These are phyloP conservation scores for Maudiozyma barnettii DNA, from an alignment of 805 yeast genomes.

Conservation along the genomic window DNA sequence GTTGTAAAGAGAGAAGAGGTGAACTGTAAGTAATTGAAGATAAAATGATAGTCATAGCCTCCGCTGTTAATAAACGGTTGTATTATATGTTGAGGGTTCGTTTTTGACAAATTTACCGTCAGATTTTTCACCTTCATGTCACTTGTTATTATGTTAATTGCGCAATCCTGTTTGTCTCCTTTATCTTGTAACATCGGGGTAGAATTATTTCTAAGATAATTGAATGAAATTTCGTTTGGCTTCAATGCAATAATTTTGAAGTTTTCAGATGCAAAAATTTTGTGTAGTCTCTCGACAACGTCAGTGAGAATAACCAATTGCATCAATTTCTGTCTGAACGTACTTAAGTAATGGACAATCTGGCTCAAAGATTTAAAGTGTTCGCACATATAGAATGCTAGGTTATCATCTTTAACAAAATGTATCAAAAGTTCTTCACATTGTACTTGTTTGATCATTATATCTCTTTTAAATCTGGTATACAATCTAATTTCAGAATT, in stretches of 20 bases:
- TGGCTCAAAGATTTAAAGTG: conserved; percentile 19
- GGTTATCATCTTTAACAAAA: conserved; percentile 18
- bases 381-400: conserved; percentile 24
- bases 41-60: conserved; percentile 25
- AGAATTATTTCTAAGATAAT: conserved; percentile 20
- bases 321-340: conserved; percentile 26
- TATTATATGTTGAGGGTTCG: conserved; percentile 28
- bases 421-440: conserved; percentile 24
- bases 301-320: conserved; percentile 28
- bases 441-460: conserved; percentile 23
- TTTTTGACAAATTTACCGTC: conserved; percentile 22
- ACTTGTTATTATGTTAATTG: conserved; percentile 22
- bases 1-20: conserved; percentile 25
- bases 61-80: conserved; percentile 25
- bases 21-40: conserved; percentile 29
- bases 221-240: conserved; percentile 29
- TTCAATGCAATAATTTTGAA: conserved; percentile 26
- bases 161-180: conserved; percentile 24
- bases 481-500: conserved; percentile 22
- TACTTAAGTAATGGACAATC: conserved; percentile 20
- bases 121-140: conserved; percentile 24
- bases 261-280: conserved; percentile 25
- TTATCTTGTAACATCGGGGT: conserved; percentile 2
- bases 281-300: conserved; percentile 27
- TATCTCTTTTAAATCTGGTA: conserved; percentile 26